Conservation (phyloP, 768 basidiomycete species). For the Ramaria rubella region DNA sequence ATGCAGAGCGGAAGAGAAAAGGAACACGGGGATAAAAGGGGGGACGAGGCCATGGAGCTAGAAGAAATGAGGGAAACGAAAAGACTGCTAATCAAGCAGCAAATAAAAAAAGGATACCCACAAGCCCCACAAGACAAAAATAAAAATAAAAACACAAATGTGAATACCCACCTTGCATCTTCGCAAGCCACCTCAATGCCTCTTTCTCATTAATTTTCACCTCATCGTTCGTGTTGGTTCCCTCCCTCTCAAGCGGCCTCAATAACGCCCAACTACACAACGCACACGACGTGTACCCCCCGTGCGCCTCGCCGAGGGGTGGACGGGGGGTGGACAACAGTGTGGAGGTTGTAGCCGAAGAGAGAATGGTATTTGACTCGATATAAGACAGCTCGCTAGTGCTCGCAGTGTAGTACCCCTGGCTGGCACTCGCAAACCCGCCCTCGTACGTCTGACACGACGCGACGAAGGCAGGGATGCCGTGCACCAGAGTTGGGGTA, state of each 20-base stretch:
- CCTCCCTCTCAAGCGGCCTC: conserved; percentile 41
- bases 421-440: conserved; percentile 78
- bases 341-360: conserved; percentile 30
- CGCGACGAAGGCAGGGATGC: conserved; percentile 72
- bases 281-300: conserved; percentile 95
- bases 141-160: background rate
- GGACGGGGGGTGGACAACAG: conserved; percentile 65
- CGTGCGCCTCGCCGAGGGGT: conserved; percentile 91
- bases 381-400: background rate
- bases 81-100: no score
- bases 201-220: conserved; percentile 7
- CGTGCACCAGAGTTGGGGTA: conserved; percentile 78
- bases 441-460: conserved; percentile 98
- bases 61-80: no score
- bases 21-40: no score
- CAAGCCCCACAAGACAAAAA: no score
- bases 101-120: no score
- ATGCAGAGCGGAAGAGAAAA: no score
- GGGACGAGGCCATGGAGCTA: no score
- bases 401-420: conserved; percentile 48
- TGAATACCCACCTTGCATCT: conserved; percentile 5
- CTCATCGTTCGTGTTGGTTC: background rate
- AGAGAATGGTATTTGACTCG: no score
- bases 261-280: conserved; percentile 80
- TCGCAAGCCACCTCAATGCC: conserved; percentile 14